These are phyloP conservation scores for Cylindricascospora bacillispora DNA, from an alignment of 1,139 yeast genomes.

Conservation along the genomic window DNA sequence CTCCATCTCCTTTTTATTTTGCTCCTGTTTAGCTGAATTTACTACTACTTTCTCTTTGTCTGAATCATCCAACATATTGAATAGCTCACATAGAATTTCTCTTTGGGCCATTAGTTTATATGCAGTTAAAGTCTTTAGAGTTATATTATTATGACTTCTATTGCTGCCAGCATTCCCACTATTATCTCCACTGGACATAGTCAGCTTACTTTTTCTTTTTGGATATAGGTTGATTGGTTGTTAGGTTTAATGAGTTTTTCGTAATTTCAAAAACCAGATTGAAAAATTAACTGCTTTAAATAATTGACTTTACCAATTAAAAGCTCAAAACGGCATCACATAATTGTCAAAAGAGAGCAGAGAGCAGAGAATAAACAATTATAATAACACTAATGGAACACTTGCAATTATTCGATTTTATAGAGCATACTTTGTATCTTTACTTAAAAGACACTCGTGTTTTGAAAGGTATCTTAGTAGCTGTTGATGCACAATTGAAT, in stretches of 20 bases:
- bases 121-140: constrained; percentile 23
- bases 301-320: too few relatives aligned
- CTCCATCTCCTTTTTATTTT: constrained; percentile 10
- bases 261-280: too few relatives aligned
- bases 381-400: constrained; percentile 7
- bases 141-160: constrained; percentile 10
- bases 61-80: constrained; percentile 18
- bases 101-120: constrained; percentile 18
- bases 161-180: not conserved
- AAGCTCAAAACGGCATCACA: too few relatives aligned
- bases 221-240: too few relatives aligned
- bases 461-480: constrained; percentile 19
- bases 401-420: constrained; percentile 14
- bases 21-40: constrained; percentile 9
- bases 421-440: constrained; percentile 15
- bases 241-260: too few relatives aligned
- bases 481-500: constrained; percentile 21
- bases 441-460: constrained; percentile 13
- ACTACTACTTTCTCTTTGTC: constrained; percentile 10
- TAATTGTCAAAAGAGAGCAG: too few relatives aligned
- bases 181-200: not conserved
- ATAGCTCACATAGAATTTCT: constrained; percentile 21
- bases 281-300: too few relatives aligned
- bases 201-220: not conserved
- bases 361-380: too few relatives aligned